These are phyloP conservation scores for Groenewaldozyma tartarivorans DNA, from an alignment of 805 yeast species.

Conservation along the genomic window DNA sequence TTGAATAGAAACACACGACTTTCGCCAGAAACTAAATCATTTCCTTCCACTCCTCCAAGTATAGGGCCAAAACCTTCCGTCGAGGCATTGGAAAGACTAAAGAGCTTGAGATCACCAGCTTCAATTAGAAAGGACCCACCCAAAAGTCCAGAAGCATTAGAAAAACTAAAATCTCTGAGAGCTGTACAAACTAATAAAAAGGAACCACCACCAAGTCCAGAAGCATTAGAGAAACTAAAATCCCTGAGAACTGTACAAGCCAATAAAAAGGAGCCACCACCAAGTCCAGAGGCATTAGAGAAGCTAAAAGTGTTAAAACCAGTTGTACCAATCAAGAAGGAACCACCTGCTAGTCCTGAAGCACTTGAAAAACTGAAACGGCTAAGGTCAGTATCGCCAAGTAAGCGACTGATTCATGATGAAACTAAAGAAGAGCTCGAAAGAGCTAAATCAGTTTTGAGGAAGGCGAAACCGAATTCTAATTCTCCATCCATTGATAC, in stretches of 20 bases:
- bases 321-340: slow-evolving; percentile 1
- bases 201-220: too few species aligned
- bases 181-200: too few species aligned
- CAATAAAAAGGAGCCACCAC: neutral
- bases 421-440: slow-evolving; percentile 14
- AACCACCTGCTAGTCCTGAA: slow-evolving; percentile 7
- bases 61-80: too few species aligned
- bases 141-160: too few species aligned
- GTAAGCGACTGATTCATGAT: slow-evolving; percentile 8
- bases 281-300: slow-evolving; percentile 13
- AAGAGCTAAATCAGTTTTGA: slow-evolving; percentile 14
- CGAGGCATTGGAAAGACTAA: too few species aligned
- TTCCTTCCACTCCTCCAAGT: too few species aligned
- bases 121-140: too few species aligned
- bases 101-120: too few species aligned
- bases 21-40: too few species aligned
- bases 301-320: slow-evolving; percentile 10
- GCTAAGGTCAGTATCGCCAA: slow-evolving; percentile 13
- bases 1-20: too few species aligned
- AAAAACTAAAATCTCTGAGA: too few species aligned
- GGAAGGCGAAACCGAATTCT: slow-evolving; percentile 3
- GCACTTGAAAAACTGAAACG: slow-evolving; percentile 13
- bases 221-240: slow-evolving; percentile 13
- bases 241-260: slow-evolving; percentile 8
- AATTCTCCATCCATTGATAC: too few species aligned